phyloP scores from a whole-genome alignment of 1,139 yeast genomes.

The Zygotorulaspora mrakii region DNA sequence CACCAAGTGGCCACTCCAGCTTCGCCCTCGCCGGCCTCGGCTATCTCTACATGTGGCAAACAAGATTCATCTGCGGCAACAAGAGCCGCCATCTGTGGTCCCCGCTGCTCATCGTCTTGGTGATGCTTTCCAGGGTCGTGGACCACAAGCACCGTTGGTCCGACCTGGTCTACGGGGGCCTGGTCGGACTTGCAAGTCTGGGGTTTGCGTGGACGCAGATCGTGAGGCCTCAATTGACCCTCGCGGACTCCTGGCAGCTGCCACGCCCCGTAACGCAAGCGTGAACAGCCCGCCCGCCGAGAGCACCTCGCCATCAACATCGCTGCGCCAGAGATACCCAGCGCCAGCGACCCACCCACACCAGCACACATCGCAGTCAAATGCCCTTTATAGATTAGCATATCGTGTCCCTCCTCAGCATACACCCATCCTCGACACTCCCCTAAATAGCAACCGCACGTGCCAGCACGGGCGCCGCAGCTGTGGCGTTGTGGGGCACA shows the following conservation, averaged over 20 bases:
- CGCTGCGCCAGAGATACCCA: no score
- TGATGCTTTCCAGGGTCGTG: constrained; percentile 30
- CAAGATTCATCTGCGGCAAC: constrained; percentile 17
- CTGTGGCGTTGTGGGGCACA: neutral
- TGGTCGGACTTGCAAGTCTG: constrained; percentile 20
- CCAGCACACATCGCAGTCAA: neutral
- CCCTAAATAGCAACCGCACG: no score
- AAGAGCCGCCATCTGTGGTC: constrained; percentile 29
- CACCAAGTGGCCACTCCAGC: constrained; percentile 36
- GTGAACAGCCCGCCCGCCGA: no score
- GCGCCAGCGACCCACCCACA: no score
- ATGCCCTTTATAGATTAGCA: no score
- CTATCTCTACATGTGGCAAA: constrained; percentile 29
- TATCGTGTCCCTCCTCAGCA: neutral
- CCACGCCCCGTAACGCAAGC: constrained; percentile 4
- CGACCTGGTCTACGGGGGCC: constrained; percentile 29
- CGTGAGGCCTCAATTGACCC: neutral
- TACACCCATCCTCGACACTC: neutral
- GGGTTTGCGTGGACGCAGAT: constrained; percentile 14
- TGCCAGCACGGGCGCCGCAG: neutral
- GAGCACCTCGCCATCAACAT: no score
- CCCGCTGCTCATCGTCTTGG: constrained; percentile 23
- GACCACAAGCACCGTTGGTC: constrained; percentile 36
- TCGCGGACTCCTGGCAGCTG: constrained; percentile 1
- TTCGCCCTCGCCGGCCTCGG: constrained; percentile 29